Conservation (phyloP, 2,329 filamentous ascomycete species). For the Septoria linicola region DNA sequence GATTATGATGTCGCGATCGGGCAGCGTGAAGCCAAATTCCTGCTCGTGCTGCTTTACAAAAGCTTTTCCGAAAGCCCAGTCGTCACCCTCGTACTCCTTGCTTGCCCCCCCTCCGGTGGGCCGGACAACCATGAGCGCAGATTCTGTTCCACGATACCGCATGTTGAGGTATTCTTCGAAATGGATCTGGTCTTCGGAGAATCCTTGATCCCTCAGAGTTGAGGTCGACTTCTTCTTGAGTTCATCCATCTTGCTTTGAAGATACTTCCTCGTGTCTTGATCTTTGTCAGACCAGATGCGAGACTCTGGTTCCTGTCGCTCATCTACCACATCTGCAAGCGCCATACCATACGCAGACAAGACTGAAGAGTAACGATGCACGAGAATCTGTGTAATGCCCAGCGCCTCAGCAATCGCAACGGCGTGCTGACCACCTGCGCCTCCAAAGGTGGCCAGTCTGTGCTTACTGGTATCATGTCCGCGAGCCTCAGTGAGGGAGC, state of each 20-base stretch:
- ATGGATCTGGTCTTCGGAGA: slow-evolving; percentile 68
- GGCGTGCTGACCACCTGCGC: slow-evolving; percentile 86
- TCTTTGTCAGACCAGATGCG: slow-evolving; percentile 59
- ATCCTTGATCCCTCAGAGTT: slow-evolving; percentile 74
- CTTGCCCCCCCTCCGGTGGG: slow-evolving; percentile 63
- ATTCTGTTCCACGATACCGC: slow-evolving; percentile 87
- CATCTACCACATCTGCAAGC: slow-evolving; percentile 87
- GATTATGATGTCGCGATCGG: slow-evolving; percentile 81
- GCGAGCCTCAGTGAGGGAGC: slow-evolving; percentile 87
- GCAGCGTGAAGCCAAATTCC: slow-evolving; percentile 88
- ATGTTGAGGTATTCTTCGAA: slow-evolving; percentile 95
- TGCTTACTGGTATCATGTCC: slow-evolving; percentile 89
- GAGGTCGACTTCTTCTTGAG: slow-evolving; percentile 72
- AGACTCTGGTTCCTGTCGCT: slow-evolving; percentile 75
- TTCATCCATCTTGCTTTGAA: slow-evolving; percentile 73
- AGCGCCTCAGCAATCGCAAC: slow-evolving; percentile 85
- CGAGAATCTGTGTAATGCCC: slow-evolving; percentile 78
- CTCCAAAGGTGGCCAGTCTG: slow-evolving; percentile 86
- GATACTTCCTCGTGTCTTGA: slow-evolving; percentile 57
- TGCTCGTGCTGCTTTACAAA: slow-evolving; percentile 87
- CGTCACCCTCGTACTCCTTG: slow-evolving; percentile 60
- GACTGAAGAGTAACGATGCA: slow-evolving; percentile 85
- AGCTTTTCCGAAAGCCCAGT: slow-evolving; percentile 79
- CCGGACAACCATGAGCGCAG: slow-evolving; percentile 83
- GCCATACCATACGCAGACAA: slow-evolving; percentile 92